Evolutionary conservation across 371 early-diverging fungal species (phyloP).

Genomic region (Actinomucor elegans): DNA sequence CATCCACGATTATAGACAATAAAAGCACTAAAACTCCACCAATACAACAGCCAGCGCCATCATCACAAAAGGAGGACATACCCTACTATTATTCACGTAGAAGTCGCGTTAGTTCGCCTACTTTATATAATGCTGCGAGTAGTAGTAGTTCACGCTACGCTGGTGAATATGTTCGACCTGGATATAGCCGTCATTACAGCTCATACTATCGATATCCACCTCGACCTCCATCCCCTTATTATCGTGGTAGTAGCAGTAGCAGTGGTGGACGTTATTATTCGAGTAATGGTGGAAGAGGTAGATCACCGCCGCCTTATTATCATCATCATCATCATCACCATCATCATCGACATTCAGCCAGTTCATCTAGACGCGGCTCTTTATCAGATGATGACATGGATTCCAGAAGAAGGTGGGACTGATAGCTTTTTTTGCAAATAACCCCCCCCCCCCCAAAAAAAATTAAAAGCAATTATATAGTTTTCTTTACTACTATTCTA

Average conservation of each 20-base stretch:
- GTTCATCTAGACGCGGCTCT: slow-evolving; percentile 14
- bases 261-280: not conserved
- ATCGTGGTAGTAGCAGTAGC: slow-evolving; percentile 1
- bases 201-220: slow-evolving; percentile 7
- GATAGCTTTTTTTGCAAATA: too few relatives aligned
- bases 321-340: too few relatives aligned
- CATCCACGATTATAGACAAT: not conserved
- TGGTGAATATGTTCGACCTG: slow-evolving; percentile 10
- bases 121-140: too few relatives aligned
- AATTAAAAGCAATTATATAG: not conserved
- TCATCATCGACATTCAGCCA: not conserved
- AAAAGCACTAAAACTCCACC: not conserved
- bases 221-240: slow-evolving; percentile 7
- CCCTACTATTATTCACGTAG: slow-evolving; percentile 3
- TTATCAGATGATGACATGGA: slow-evolving; percentile 20
- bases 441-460: not conserved
- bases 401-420: slow-evolving; percentile 18
- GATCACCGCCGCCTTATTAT: slow-evolving; percentile 12
- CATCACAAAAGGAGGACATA: not conserved
- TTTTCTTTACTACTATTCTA: too few relatives aligned
- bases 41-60: not conserved
- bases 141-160: slow-evolving; percentile 1
- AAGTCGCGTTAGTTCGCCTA: not conserved
- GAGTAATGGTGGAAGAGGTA: not conserved
- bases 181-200: slow-evolving; percentile 7